Evolutionary conservation across 176 grass and related monocot species (phyloP), one percentile per base, ranked within the genome.

Genomic region (Hsuehochloa calcarea): DNA sequence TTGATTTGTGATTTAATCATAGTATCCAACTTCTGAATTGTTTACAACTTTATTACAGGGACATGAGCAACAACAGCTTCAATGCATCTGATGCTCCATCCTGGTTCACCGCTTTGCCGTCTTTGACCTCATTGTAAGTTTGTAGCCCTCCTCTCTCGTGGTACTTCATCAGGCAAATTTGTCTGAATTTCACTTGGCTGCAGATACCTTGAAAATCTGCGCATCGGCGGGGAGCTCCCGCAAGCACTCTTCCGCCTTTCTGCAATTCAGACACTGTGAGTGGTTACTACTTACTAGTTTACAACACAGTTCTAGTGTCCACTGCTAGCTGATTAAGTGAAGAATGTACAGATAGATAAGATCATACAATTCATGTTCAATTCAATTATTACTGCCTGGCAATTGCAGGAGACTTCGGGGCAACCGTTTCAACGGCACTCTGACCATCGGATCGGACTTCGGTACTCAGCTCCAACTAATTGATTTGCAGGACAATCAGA

Each of bases 1-100:
- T 79, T 25, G 13, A 50, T 0, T 4, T 72, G 23, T 10, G 26
- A 55, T 41, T 17, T 27, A 41, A 87, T 63, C 5, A 22, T 65
- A n/a, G n/a, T 68, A 61, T 67, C 6, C 9, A 66, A 65, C 12
- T 69, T 86, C 9, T 82, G 50, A 19, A 45, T 20, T 3, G 26
- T 13, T 77, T 70, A n/a, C 17, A 41, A 68, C 1, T 1, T 79
- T 74, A 3, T 75, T 23, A 46, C 58, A 97, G 95, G 81, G 92
- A 89, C 54, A 91, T 97, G 95, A 94, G 95, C 75, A 97, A 97
- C 73, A 94, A 97, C 46, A 87, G 37, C 31, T 97, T 97, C 22
- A 91, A 88, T 62, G 61, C 56, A 75, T 94, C 95, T 35, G 82
- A 83, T 92, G 74, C 25, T 71, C 92, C 95, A 56, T n/a, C 47